These are phyloP conservation scores for Agapanthus africanus DNA, from an alignment of 106 monocot species.

Conservation along the genomic window DNA sequence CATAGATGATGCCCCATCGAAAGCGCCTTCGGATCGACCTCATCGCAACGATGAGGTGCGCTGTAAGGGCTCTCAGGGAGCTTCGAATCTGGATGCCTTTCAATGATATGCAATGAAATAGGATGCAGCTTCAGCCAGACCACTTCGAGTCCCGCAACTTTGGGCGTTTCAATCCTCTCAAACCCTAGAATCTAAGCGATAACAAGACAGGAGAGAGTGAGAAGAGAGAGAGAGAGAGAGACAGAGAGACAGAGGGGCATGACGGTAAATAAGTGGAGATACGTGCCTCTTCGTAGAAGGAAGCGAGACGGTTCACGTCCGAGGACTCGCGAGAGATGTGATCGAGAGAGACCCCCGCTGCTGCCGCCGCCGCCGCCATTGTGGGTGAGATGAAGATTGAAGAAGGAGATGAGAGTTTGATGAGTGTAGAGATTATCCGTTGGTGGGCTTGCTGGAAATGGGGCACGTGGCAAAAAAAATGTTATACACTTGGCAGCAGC, in stretches of 20 bases:
- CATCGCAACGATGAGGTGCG: background rate
- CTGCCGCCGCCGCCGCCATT: too few relatives aligned
- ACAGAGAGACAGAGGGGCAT: background rate
- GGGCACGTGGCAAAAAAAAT: too few relatives aligned
- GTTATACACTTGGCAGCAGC: too few relatives aligned
- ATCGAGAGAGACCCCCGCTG: conserved; percentile 31
- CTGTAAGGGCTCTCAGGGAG: conserved; percentile 44
- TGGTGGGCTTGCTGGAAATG: too few relatives aligned
- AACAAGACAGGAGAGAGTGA: background rate
- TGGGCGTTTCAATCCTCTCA: conserved; percentile 55
- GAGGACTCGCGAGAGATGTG: conserved; percentile 74
- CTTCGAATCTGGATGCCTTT: conserved; percentile 61
- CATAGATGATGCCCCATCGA: conserved; percentile 61
- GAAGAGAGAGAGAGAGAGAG: background rate
- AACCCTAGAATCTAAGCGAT: conserved; percentile 55
- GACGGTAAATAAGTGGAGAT: background rate
- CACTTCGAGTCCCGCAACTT: conserved; percentile 53
- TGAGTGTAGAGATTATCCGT: too few relatives aligned
- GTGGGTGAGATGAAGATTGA: too few relatives aligned
- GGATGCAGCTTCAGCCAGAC: conserved; percentile 59
- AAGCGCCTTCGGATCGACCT: conserved; percentile 42
- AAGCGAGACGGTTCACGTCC: conserved; percentile 68
- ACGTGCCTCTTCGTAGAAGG: conserved; percentile 68
- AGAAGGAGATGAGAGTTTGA: too few relatives aligned
- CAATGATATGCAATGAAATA: conserved; percentile 62